A percentile compares a stretch with the other conserved stretches of the same genome.
Evolutionary conservation across 106 monocot species (phyloP).

Genomic region (Triglochin maritima): DNA sequence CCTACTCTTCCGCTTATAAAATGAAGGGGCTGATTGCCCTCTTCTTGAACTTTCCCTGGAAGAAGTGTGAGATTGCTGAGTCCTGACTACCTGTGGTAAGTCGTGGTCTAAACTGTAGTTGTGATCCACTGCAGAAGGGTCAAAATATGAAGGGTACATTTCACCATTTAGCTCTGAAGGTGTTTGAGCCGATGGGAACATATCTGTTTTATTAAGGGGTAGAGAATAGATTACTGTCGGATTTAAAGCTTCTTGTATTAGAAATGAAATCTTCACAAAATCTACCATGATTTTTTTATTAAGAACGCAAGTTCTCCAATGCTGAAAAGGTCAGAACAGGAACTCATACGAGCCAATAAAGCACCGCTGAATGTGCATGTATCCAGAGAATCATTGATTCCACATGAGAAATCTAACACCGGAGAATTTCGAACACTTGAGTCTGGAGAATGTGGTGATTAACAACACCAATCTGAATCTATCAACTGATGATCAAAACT

Average conservation of each 20-base stretch:
- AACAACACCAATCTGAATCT: constrained; percentile 14
- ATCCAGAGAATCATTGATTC: constrained; percentile 5
- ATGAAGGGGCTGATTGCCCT: constrained; percentile 85
- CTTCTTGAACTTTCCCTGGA: constrained; percentile 27
- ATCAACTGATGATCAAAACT: constrained; percentile 6
- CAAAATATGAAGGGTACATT: constrained; percentile 8
- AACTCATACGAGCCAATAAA: not conserved
- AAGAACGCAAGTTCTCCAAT: not conserved
- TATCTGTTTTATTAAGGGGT: constrained; percentile 10
- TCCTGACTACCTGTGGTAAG: not conserved
- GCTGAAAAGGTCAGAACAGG: not conserved
- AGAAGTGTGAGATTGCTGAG: not conserved
- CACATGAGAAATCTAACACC: constrained; percentile 1
- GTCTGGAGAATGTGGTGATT: constrained; percentile 10
- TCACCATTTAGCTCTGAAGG: constrained; percentile 11
- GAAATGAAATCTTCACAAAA: constrained; percentile 4
- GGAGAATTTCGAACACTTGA: constrained; percentile 2
- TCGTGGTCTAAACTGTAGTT: not conserved
- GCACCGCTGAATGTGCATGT: constrained; percentile 6
- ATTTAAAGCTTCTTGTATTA: constrained; percentile 4
- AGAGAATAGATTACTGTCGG: not conserved
- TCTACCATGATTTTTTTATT: constrained; percentile 8
- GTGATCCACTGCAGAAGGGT: constrained; percentile 7
- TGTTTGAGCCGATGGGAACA: constrained; percentile 6
- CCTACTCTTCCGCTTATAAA: constrained; percentile 48